Evolutionary conservation across 1,139 yeast species (phyloP), one percentile per base, ranked within the genome.

Genomic region (Magnusiomyces magnusii): DNA sequence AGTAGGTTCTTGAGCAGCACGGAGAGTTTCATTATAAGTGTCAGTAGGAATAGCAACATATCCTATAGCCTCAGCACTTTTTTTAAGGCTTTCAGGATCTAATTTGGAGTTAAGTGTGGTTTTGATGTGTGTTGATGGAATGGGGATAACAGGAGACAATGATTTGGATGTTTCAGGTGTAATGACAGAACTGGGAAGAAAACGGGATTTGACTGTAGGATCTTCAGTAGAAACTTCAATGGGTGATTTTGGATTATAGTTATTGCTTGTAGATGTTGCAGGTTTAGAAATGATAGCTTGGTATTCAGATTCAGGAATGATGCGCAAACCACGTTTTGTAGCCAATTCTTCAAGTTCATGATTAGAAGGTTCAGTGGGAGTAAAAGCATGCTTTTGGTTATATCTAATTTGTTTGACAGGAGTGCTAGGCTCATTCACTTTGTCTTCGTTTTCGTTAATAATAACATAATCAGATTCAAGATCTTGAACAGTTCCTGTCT

Each of bases 301-400:
- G 57, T 67, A 68, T 21, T 71, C 71, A 0, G 66, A 65, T 36
- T 65, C 57, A 5, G 70, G 61, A 24, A 76, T 47, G 7, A 71
- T 69, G 17, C 69, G 68, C 47, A 68, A 60, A 3, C 73, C 71
- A 3, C 66, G 62, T 59, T 65, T 67, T 10, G 61, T 53, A 2
- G 75, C 73, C 61, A 71, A 59, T 3, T 57, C 47, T 19, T 60
- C 62, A 7, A 72, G 61, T 52, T 73, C 75, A 1, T 67, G 70
- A 28, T 60, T 59, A 0, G 71, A 62, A 2, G 76, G 59, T 17
- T 66, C 57, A 3, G 68, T 3, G 3, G 44, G 44, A 15, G 44
- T 39, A n/a, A 39, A 39, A 39, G 44, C 17, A 15, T 39, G 19
- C 17, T 39, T n/a, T n/a, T 15, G 5, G 3, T 39, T 39, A 10